Base-by-base conservation (phyloP, 257 asterid species). In the Henckelia pumila region DNA sequence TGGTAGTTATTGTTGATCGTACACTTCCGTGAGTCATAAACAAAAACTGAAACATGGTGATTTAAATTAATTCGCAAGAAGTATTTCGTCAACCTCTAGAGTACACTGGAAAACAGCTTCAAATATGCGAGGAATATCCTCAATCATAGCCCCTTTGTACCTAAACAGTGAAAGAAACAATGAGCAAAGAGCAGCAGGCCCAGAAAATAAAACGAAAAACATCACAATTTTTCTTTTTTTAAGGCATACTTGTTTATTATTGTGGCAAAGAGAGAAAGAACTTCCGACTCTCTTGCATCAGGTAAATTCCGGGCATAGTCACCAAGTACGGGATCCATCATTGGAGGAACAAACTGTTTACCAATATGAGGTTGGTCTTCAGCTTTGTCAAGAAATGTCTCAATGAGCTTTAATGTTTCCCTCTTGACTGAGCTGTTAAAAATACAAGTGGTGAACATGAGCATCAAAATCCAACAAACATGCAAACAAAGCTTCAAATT, bases 201-300 rank as follows among this genome's bases (percentile, higher is more conserved):
- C 20, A 16, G 20, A 44, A 16, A 47, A 47, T 16, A 47, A 47
- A 47, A 62, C 19, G 3, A 25, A 25, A 25, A 35, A 20, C 20
- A 33, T 19, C 6, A 20, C 1, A 11, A 33, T 35, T 56, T 56
- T 56, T 21, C 1, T 23, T 56, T 55, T 19, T 11, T 4, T 5
- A 62, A 64, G n/a, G 62, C 87, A 63, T 86, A 94, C 99, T 94
- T 94, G 84, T 94, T 94, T 72, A 94, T 88, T 35, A 94, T 94
- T 21, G 99, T 94, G 63, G 99, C 99, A 67, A 88, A 94, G 22
- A 94, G 96, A 59, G 99, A 91, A 24, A 94, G 91, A 71, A 94
- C 99, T 94, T 94, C 99, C 0, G 99, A 94, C 75, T 94, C 99
- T 77, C 97, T 89, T 32, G 99, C 99, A 88, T 94, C 99, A 67